Percentiles rank a stretch among this genome's conserved stretches.
These are phyloP conservation scores for Mucor saturninus DNA, from an alignment of 371 early-diverging fungal species.

Conservation along the genomic window DNA sequence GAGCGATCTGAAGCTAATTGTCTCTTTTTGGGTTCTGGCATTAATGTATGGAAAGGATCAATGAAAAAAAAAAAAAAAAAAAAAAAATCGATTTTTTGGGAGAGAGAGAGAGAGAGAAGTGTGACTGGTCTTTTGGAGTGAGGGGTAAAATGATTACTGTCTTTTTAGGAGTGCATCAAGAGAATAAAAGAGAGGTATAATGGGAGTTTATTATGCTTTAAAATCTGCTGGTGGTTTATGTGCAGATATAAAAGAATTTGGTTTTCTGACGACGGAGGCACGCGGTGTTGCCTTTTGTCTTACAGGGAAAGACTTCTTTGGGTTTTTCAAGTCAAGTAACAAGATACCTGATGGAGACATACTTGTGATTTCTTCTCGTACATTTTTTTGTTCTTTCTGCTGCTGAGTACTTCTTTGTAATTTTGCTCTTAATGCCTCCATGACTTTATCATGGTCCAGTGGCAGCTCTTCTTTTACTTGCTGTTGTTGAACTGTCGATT, in stretches of 20 bases:
- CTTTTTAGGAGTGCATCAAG: background rate
- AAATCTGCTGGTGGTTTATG: constrained; percentile 27
- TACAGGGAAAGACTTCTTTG: constrained; percentile 38
- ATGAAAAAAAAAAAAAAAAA: background rate
- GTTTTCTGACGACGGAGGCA: constrained; percentile 42
- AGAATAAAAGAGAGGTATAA: background rate
- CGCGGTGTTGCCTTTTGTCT: constrained; percentile 27
- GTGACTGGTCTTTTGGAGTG: no score
- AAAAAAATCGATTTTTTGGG: background rate
- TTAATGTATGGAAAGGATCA: background rate
- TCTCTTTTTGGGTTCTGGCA: constrained; percentile 32
- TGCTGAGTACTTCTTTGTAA: constrained; percentile 35
- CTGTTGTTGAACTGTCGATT: background rate
- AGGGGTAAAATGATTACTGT: no score
- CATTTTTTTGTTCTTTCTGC: constrained; percentile 27
- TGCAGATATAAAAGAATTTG: constrained; percentile 47
- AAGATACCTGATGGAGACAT: constrained; percentile 52
- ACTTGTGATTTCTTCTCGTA: constrained; percentile 30
- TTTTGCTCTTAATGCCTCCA: constrained; percentile 43
- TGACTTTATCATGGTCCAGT: constrained; percentile 38
- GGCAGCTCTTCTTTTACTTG: constrained; percentile 15
- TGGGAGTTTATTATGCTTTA: constrained; percentile 12
- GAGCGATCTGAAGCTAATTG: constrained; percentile 33
- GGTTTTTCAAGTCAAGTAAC: constrained; percentile 49
- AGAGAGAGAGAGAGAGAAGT: no score